A percentile compares a stretch with the other conserved stretches of the same genome.
Conservation (phyloP, 192 early-diverging fungal species). For the Spizellomyces punctatus region DNA sequence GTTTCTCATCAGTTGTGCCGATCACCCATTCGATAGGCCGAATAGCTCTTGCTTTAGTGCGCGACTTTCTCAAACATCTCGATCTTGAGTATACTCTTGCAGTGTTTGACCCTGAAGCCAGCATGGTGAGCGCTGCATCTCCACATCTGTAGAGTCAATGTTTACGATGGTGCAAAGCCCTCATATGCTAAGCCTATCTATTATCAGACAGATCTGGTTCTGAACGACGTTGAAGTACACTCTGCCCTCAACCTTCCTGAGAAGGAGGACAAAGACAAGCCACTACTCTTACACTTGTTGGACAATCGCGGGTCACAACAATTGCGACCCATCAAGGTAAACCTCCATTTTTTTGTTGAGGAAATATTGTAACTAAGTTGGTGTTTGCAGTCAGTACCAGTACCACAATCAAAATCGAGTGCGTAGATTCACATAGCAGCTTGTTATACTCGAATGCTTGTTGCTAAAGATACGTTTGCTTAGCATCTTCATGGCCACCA, state of each 20-base stretch:
- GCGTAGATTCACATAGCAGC: too few relatives aligned
- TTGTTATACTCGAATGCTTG: too few relatives aligned
- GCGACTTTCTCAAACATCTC: constrained; percentile 27
- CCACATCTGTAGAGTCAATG: background rate
- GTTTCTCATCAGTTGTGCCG: too few relatives aligned
- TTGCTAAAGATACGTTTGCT: too few relatives aligned
- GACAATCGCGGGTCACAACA: background rate
- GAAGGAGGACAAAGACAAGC: background rate
- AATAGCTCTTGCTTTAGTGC: constrained; percentile 19
- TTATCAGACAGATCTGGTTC: too few relatives aligned
- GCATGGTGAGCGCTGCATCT: background rate
- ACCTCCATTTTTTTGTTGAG: background rate
- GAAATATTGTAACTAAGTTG: background rate
- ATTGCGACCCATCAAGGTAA: too few relatives aligned
- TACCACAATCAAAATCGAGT: background rate
- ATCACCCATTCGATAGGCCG: constrained; percentile 9
- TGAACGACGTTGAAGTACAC: too few relatives aligned
- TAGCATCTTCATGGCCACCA: background rate
- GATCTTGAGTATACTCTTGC: constrained; percentile 31
- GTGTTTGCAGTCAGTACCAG: background rate
- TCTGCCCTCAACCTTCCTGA: background rate
- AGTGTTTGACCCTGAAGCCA: constrained; percentile 30
- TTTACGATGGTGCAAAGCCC: background rate
- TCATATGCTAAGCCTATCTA: background rate
- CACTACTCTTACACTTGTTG: background rate